These are phyloP conservation scores for Camelina laxa DNA, from an alignment of 345 rosid species.

Conservation along the genomic window DNA sequence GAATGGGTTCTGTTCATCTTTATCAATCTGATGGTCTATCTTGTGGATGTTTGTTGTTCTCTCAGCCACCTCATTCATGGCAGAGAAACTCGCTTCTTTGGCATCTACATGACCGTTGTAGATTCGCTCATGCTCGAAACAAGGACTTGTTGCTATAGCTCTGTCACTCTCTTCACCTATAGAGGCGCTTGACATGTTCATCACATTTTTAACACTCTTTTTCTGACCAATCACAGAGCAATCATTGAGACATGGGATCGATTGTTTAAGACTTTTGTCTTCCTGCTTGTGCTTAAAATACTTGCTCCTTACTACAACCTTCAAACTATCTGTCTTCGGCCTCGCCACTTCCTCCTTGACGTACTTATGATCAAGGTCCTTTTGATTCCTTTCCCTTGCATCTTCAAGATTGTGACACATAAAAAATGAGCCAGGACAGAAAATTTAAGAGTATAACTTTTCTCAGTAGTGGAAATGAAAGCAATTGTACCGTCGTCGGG, in stretches of 20 bases:
- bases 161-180: constrained; percentile 24
- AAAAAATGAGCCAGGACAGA: constrained; percentile 6
- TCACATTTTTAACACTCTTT: constrained; percentile 19
- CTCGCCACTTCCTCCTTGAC: constrained; percentile 38
- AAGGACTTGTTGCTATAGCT: constrained; percentile 23
- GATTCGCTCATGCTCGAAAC: constrained; percentile 24
- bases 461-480: background rate
- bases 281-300: constrained; percentile 66
- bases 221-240: constrained; percentile 39
- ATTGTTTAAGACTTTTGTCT: constrained; percentile 38
- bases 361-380: constrained; percentile 29
- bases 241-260: constrained; percentile 37
- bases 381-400: constrained; percentile 32
- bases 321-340: constrained; percentile 52
- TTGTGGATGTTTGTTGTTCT: constrained; percentile 24
- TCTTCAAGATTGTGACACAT: constrained; percentile 16
- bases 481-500: constrained; percentile 31
- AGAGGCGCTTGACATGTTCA: constrained; percentile 16
- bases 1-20: constrained; percentile 41
- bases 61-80: constrained; percentile 32
- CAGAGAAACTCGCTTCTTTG: constrained; percentile 26
- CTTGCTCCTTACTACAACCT: constrained; percentile 64
- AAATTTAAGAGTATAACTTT: background rate
- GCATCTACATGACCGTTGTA: constrained; percentile 25
- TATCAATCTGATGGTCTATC: constrained; percentile 40